Evolutionary conservation across 2,329 filamentous ascomycete species (phyloP), one percentile per base, ranked within the genome.

Genomic region (Cylindrodendrum hubeiense): DNA sequence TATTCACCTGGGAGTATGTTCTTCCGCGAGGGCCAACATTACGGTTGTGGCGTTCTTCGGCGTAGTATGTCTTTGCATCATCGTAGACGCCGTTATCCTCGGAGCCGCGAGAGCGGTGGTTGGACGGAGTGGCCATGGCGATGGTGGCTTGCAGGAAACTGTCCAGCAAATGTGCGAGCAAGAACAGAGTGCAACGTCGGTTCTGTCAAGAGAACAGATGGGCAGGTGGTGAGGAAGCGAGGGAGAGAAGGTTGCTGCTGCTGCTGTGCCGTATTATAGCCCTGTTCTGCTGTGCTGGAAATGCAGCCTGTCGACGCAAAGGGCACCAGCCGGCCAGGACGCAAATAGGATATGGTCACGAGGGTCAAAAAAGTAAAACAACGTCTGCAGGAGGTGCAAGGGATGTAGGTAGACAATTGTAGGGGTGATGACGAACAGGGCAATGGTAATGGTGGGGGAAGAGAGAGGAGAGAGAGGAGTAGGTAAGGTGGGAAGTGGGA

Each of bases 11-110:
- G 3, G 87, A 88, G 69, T 85, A 88, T 22, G 87, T 89, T 65
- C 86, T 83, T 19, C 84, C 86, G 54, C 87, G 83, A 43, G 80
- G 78, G 22, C 86, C 85, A 55, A 79, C 79, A 33, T 83, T 83
- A 70, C 84, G 83, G 60, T 77, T 78, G 59, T 87, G 85, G 58
- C 86, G 84, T 37, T 88, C 86, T 24, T 85, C 84, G 34, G 85
- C 79, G 68, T 89, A 89, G 74, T 89, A 89, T 24, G 86, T 89
- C 74, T 82, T 84, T 63, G 87, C 87, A 78, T 88, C 86, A 65
- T 87, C 86, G 68, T 81, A 89, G 51, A 88, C 82, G 30, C 81
- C 77, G 51, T 85, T 84, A 64, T 88, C 85, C 52, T 81, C 79
- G 8, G 82, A 85, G 43, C 79, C 79, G 65, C 76, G 76, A 26